Evolutionary conservation across 2,329 filamentous ascomycete genomes (phyloP).

Genomic region (Colletotrichum sp.): DNA sequence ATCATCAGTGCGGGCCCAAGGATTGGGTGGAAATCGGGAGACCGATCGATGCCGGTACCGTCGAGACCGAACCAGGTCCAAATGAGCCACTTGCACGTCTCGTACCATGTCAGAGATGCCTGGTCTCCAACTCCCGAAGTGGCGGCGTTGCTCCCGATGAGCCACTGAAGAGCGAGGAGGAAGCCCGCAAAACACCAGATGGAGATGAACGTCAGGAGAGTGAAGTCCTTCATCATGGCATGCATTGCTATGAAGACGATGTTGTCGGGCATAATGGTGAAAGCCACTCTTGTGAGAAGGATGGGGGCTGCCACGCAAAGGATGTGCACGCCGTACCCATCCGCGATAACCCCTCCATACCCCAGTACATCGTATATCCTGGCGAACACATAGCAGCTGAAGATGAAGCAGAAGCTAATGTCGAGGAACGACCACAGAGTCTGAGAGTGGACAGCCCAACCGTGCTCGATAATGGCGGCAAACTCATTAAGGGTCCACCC

Average conservation of each 20-base stretch:
- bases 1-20: conserved; percentile 74
- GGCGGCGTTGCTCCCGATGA: conserved; percentile 41
- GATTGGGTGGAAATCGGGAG: conserved; percentile 66
- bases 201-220: conserved; percentile 61
- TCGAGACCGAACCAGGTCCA: conserved; percentile 83
- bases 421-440: conserved; percentile 79
- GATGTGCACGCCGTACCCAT: conserved; percentile 66
- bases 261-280: conserved; percentile 76
- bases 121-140: conserved; percentile 22
- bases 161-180: conserved; percentile 72
- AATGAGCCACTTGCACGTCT: conserved; percentile 77
- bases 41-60: conserved; percentile 57
- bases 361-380: conserved; percentile 55
- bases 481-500: conserved; percentile 74
- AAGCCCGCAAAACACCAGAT: conserved; percentile 74
- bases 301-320: conserved; percentile 71
- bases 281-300: conserved; percentile 71
- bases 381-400: conserved; percentile 63
- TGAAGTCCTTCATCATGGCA: conserved; percentile 78
- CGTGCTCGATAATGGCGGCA: conserved; percentile 69
- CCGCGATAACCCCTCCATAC: conserved; percentile 35
- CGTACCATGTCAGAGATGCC: conserved; percentile 39
- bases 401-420: conserved; percentile 69
- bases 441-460: conserved; percentile 72
- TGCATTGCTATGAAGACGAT: conserved; percentile 77